Base-by-base conservation (phyloP, 345 rosid species). In the Fremontodendron californicum region DNA sequence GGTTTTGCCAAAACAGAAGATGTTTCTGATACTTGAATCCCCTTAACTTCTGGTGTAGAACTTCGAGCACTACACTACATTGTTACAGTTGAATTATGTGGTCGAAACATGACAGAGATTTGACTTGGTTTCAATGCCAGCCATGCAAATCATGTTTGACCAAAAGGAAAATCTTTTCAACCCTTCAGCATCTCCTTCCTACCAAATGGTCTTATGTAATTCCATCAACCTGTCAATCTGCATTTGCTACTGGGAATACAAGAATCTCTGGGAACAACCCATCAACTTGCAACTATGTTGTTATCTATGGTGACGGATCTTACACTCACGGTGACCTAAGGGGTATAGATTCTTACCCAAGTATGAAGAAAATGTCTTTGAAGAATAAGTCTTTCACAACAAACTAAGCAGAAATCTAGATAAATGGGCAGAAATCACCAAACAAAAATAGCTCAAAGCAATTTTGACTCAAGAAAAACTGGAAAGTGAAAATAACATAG, bases 101-200 rank as follows among this genome's bases (percentile, higher is more conserved):
- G 89, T 19, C 72, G 48, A 67, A 87, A 89, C 31, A 81, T 89
- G 90, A 89, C 84, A 95, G 99, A 64, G 99, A 95, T 77, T 84
- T 95, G 81, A 93, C 94, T 3, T 95, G 99, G 99, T 90, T 95
- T 55, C 99, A 93, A 72, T 95, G 99, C 82, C 91, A 85, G 51
- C 98, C 99, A 25, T 95, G 99, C 80, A 87, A 52, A 48, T 78
- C 74, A 4, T 95, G 99, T 81, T 89, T 80, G 83, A 74, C 78
- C 99, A 95, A 76, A 78, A 85, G 62, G 98, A 87, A 64, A 91
- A 98, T 75, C 55, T 93, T 48, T 93, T 89, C 74, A 83, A 88
- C 68, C 92, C 99, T 64, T 85, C 92, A 16, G 19, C 62, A 46
- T 93, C 99, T 6, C 73, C 89, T 63, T 86, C 97, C 42, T 95